Evolutionary conservation across 345 rosid genomes (phyloP), one percentile per base, ranked within the genome.

Genomic region (Aegle marmelos): DNA sequence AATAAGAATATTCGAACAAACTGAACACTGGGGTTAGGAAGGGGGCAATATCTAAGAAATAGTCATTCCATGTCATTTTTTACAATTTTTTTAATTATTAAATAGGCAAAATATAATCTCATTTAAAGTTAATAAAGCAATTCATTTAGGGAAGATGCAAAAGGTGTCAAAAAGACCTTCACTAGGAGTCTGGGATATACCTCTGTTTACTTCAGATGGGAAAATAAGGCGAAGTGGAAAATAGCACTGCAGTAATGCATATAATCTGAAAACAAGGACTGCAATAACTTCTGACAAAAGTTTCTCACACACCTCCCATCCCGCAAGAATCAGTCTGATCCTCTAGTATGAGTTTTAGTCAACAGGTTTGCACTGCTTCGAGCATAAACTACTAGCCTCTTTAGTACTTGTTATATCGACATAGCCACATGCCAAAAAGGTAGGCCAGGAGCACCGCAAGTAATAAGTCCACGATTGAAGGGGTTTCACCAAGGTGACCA

Each of bases 341-440:
- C 79, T 86, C 88, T 70, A 86, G 63, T 67, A 92, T 64, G 76
- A 95, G 88, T 79, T 86, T 86, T 93, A 28, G 87, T 88, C 86
- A 93, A 82, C 76, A 95, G 76, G 87, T 85, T 86, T 27, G 93
- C 92, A 48, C 93, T 91, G 90, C 98, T 95, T 80, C 97, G 83
- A 73, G 97, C 94, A 88, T 92, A 93, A 79, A 98, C 98, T 69
- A 75, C 93, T 87, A 92, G 80, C 81, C 98, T 92, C 79, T 85
- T 89, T 11, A 89, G 93, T 75, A 92, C 99, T 98, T 95, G 82
- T 83, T 76, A 9, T 34, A 72, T 81, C 61, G 76, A 68, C 4
- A 84, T 37, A 74, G 9, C 39, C 48, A 80, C 19, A 61, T 37
- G 65, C 62, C 66, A 65, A 75, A 9, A 31, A 63, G 28, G 74